Evolutionary conservation across 192 early-diverging fungal species (phyloP).

Genomic region (Backusella tarrabulga): DNA sequence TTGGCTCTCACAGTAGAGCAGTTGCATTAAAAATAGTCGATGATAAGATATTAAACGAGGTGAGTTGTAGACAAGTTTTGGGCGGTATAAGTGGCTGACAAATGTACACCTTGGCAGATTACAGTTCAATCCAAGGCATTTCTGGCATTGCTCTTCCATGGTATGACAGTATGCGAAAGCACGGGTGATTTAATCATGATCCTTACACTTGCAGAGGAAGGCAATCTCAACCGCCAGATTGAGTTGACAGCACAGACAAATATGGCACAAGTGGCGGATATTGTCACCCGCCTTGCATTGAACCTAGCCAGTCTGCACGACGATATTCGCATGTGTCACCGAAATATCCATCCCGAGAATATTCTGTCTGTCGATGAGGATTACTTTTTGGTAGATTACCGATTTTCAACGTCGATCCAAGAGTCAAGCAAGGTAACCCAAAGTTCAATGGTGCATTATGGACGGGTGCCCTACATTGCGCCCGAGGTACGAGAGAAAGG

Average conservation of each 20-base stretch:
- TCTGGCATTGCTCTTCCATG: slow-evolving; percentile 30
- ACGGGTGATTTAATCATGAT: slow-evolving; percentile 36
- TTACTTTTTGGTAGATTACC: slow-evolving; percentile 30
- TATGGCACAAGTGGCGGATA: slow-evolving; percentile 14
- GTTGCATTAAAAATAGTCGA: slow-evolving; percentile 33
- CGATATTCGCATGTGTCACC: slow-evolving; percentile 34
- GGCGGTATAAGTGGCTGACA: no score
- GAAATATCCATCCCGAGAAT: slow-evolving; percentile 32
- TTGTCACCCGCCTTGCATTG: slow-evolving; percentile 26
- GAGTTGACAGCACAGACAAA: slow-evolving; percentile 12
- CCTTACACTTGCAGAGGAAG: slow-evolving; percentile 26
- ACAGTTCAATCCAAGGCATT: slow-evolving; percentile 32
- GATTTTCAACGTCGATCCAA: slow-evolving; percentile 31
- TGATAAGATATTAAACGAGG: slow-evolving; percentile 34
- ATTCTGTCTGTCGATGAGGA: slow-evolving; percentile 27
- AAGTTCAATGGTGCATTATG: slow-evolving; percentile 29
- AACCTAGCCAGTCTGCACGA: slow-evolving; percentile 33
- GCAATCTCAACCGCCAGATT: slow-evolving; percentile 25
- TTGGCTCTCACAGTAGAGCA: not conserved
- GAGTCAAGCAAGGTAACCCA: slow-evolving; percentile 25
- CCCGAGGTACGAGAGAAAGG: slow-evolving; percentile 26
- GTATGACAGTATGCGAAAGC: slow-evolving; percentile 29
- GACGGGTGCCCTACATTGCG: slow-evolving; percentile 30
- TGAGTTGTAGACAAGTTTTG: not conserved
- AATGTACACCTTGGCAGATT: slow-evolving; percentile 10